Percentiles rank a stretch among this genome's conserved stretches.
Conservation (phyloP, 2,329 filamentous ascomycete genomes). For the Colletotrichum siamense region DNA sequence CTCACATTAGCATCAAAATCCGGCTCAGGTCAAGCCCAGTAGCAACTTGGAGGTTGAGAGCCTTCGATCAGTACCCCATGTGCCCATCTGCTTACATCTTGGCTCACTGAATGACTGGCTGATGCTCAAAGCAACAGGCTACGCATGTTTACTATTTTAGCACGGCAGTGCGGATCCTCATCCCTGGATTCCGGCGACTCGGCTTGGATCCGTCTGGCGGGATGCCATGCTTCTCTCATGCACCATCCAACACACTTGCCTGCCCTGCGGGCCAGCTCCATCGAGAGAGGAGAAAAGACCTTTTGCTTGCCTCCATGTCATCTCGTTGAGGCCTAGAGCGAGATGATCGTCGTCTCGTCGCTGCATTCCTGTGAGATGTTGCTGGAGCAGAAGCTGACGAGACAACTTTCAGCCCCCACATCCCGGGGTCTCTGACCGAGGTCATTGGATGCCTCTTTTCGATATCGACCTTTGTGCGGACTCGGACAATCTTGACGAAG, state of each 20-base stretch:
- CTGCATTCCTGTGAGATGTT: not conserved
- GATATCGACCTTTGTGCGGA: not conserved
- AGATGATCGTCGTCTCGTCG: not conserved
- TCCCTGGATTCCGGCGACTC: not conserved
- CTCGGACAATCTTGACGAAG: not conserved
- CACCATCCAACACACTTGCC: not conserved
- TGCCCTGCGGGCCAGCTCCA: not conserved
- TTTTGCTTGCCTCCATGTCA: not conserved
- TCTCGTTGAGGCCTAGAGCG: not conserved
- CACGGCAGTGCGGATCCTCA: not conserved
- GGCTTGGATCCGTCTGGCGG: slow-evolving; percentile 7
- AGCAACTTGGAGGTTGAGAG: not conserved
- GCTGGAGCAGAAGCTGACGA: not conserved
- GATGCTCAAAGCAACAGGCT: not conserved
- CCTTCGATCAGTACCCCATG: not conserved
- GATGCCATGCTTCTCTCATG: not conserved
- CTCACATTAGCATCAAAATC: not conserved
- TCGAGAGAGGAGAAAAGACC: not conserved
- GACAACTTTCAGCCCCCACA: not conserved
- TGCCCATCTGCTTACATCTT: not conserved
- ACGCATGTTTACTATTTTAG: not conserved
- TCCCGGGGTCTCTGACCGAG: not conserved
- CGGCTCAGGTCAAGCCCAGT: not conserved
- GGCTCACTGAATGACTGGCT: not conserved
- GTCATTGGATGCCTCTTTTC: not conserved